Conservation (phyloP, 2,329 filamentous ascomycete species). For the Fusarium kyushuense region DNA sequence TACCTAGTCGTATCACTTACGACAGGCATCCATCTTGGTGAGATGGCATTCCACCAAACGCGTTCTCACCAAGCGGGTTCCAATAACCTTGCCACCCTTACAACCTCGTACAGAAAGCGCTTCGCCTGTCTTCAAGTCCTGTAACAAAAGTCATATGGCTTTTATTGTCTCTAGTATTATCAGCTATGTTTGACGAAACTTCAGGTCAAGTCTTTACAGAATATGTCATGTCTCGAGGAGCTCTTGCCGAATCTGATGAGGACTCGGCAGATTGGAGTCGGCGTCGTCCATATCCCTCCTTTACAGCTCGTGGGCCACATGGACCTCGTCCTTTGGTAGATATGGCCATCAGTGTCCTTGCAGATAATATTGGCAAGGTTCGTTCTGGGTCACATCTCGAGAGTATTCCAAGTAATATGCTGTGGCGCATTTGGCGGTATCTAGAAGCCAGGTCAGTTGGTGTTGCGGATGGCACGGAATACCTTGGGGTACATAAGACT, state of each 20-base stretch:
- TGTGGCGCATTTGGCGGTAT: slow-evolving; percentile 56
- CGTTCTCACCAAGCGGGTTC: slow-evolving; percentile 9
- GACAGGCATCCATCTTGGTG: not conserved
- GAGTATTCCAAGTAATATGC: slow-evolving; percentile 51
- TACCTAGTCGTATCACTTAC: not conserved
- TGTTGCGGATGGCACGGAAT: slow-evolving; percentile 1
- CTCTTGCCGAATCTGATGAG: slow-evolving; percentile 38
- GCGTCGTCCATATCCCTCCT: slow-evolving; percentile 46
- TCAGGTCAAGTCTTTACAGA: slow-evolving; percentile 55
- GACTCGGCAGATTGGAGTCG: slow-evolving; percentile 54
- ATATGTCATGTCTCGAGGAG: slow-evolving; percentile 51
- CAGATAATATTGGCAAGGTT: slow-evolving; percentile 54
- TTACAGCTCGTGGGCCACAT: slow-evolving; percentile 45
- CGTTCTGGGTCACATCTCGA: slow-evolving; percentile 51
- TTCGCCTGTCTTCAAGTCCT: not conserved
- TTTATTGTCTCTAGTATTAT: not conserved
- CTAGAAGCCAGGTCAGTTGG: slow-evolving; percentile 55
- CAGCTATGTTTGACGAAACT: slow-evolving; percentile 51
- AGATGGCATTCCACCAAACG: slow-evolving; percentile 22
- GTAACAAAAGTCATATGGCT: not conserved
- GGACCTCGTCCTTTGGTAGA: slow-evolving; percentile 56
- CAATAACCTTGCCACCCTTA: slow-evolving; percentile 20
- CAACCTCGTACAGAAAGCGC: slow-evolving; percentile 7
- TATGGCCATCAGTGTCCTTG: slow-evolving; percentile 55
- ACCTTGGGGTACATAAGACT: slow-evolving; percentile 1